Percentiles rank a stretch among this genome's conserved stretches.
Evolutionary conservation across 2,329 filamentous ascomycete genomes (phyloP).

Genomic region (Remersonia thermophila): DNA sequence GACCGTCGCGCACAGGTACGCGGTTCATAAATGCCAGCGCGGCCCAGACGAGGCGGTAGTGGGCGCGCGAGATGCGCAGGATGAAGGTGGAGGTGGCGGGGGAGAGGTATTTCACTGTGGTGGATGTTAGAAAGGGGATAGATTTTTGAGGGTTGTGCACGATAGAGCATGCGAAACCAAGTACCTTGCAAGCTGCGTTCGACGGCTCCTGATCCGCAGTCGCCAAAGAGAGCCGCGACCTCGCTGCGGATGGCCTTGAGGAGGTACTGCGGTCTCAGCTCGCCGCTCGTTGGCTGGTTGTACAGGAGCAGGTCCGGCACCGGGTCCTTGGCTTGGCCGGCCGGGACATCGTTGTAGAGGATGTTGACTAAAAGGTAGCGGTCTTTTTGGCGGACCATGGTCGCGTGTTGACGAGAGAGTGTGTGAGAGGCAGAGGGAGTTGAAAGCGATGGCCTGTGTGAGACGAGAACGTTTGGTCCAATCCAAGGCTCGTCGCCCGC

Average conservation of each 20-base stretch:
- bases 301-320: constrained; percentile 56
- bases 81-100: constrained; percentile 91
- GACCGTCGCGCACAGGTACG: constrained; percentile 48
- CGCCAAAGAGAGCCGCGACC: constrained; percentile 66
- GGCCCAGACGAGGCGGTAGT: constrained; percentile 83
- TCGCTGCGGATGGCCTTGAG: constrained; percentile 58
- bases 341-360: constrained; percentile 58
- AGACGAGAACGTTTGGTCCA: too few relatives aligned
- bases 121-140: neutral
- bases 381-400: constrained; percentile 92
- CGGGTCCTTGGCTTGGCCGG: constrained; percentile 21
- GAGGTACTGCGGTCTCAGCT: constrained; percentile 54
- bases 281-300: constrained; percentile 65
- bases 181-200: constrained; percentile 57
- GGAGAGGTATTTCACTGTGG: constrained; percentile 79
- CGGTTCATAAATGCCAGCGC: constrained; percentile 69
- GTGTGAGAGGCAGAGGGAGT: neutral
- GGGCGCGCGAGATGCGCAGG: constrained; percentile 65
- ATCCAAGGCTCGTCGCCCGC: too few relatives aligned
- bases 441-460: too few relatives aligned
- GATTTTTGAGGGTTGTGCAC: too few relatives aligned
- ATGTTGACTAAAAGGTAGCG: constrained; percentile 93
- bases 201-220: constrained; percentile 71
- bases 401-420: neutral
- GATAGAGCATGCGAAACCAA: constrained; percentile 14